Evolutionary conservation across 169 alveolate genomes (phyloP), one percentile per base, ranked within the genome.

Genomic region (Toxoplasma gondii): DNA sequence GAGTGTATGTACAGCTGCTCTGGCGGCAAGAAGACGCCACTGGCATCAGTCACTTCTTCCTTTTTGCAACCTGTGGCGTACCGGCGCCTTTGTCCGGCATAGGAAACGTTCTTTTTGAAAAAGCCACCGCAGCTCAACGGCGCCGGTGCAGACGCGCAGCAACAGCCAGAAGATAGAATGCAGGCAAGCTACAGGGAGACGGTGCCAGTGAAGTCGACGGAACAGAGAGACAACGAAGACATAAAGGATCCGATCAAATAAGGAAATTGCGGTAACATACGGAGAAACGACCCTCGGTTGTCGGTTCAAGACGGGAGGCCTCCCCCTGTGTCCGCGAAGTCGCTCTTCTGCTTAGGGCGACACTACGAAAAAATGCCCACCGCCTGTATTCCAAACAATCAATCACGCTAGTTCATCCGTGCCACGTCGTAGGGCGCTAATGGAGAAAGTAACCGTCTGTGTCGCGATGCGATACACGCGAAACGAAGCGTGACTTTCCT

Each of bases 301-400:
- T 64, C 9, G 74, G 74, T 64, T 64, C 22, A 64, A 64, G n/a
- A 64, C 74, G 74, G 74, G 74, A 64, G 22, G n/a, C 74, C 74
- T 10, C 74, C 74, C 74, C 74, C 74, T 64, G 24, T 64, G 74
- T 64, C 74, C 74, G 74, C 74, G 74, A 64, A 64, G 74, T 64
- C 74, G 74, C 74, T 64, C 74, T 64, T 64, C n/a, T n/a, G n/a
- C 74, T 64, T 64, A 16, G 74, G 74, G 74, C 74, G 74, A 64
- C 29, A 64, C 74, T 64, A 64, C 74, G 74, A 27, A 27, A 16
- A 64, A 27, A 64, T 27, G 74, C 74, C 74, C 74, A 64, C 74
- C 74, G 74, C n/a, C 74, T n/a, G n/a, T 49, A 27, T 64, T 64
- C 74, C 74, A 64, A 64, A 64, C 74, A 64, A 27, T 12, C 22